phyloP scores from a whole-genome alignment of 345 rosid species.

The Excoecaria cochinchinensis region DNA sequence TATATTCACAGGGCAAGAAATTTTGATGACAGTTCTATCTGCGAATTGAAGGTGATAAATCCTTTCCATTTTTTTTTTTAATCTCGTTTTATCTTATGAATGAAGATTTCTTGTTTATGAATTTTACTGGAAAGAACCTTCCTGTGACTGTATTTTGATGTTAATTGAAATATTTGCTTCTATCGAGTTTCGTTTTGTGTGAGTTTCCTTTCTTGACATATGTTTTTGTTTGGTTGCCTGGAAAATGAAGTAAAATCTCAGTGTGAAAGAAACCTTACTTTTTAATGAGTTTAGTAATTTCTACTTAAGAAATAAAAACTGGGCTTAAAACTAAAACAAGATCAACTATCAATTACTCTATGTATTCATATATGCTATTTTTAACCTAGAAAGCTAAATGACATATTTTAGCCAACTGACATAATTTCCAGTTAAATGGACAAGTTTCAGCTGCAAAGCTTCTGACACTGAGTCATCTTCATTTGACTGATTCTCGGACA shows the following conservation, averaged over 20 bases:
- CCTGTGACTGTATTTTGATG: not conserved
- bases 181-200: not conserved
- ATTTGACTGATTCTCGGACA: not conserved
- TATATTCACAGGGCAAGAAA: not conserved
- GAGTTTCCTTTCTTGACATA: not conserved
- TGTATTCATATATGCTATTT: not conserved
- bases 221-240: constrained; percentile 5
- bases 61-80: not conserved
- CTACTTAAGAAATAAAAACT: not conserved
- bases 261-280: not conserved
- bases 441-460: not conserved
- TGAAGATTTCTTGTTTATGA: not conserved
- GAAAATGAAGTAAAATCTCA: not conserved
- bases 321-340: not conserved
- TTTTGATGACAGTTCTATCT: constrained; percentile 14
- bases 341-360: not conserved
- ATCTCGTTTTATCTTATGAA: not conserved
- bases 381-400: not conserved
- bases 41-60: constrained; percentile 18
- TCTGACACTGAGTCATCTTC: not conserved
- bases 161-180: not conserved
- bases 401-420: not conserved
- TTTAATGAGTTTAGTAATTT: not conserved
- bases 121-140: not conserved
- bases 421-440: not conserved